These are phyloP conservation scores for Solanum gandarillasii DNA, from an alignment of 257 asterid genomes.

Conservation along the genomic window DNA sequence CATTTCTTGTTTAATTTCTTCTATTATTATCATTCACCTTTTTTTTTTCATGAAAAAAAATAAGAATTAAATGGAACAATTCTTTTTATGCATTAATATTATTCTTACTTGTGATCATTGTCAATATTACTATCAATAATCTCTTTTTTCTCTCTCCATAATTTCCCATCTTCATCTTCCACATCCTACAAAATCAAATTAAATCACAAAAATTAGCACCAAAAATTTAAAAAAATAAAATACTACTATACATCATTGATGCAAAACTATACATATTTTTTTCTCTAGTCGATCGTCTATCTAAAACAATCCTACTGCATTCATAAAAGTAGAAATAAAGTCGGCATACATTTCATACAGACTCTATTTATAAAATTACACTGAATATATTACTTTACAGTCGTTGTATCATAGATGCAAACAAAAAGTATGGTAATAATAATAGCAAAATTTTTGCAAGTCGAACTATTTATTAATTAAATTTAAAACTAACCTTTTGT, in stretches of 20 bases:
- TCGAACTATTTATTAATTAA: neutral
- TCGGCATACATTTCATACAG: neutral
- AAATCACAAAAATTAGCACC: neutral
- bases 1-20: neutral
- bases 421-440: neutral
- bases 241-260: neutral
- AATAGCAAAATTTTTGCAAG: neutral
- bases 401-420: neutral
- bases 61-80: neutral
- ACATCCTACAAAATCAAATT: neutral
- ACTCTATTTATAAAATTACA: too few species aligned
- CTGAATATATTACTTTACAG: too few species aligned
- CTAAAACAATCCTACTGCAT: neutral
- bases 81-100: neutral
- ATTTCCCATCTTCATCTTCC: neutral
- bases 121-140: neutral
- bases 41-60: neutral
- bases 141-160: neutral
- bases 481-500: conserved; percentile 16
- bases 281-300: neutral
- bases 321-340: neutral
- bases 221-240: neutral
- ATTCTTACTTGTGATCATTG: conserved; percentile 27
- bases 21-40: neutral
- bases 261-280: neutral